phyloP scores from a whole-genome alignment of 2,329 filamentous ascomycete species.

The Epicoccum nigrum region DNA sequence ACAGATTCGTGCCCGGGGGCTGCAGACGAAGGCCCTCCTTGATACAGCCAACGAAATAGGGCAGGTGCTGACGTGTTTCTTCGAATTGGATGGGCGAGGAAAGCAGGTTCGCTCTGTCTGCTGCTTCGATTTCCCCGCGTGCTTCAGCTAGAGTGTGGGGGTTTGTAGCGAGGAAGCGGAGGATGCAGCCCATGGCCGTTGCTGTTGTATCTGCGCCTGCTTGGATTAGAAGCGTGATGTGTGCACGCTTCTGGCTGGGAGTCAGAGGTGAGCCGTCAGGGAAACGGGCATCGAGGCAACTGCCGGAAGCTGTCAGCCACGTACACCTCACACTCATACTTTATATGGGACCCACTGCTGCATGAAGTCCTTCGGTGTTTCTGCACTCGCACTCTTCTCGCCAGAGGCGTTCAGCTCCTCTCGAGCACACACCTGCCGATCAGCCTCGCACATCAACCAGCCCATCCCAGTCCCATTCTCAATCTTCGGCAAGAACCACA shows the following conservation, averaged over 20 bases:
- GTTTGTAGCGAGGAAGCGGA: constrained; percentile 35
- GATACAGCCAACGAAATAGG: constrained; percentile 59
- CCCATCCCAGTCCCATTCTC: constrained; percentile 43
- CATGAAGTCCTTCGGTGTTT: constrained; percentile 42
- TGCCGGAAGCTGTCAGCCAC: constrained; percentile 20
- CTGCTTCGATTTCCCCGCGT: constrained; percentile 31
- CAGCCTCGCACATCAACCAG: constrained; percentile 48
- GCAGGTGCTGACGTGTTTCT: constrained; percentile 44
- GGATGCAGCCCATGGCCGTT: constrained; percentile 42
- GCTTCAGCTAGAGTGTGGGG: constrained; percentile 23
- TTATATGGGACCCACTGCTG: constrained; percentile 25
- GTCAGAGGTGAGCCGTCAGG: constrained; percentile 38
- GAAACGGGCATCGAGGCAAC: constrained; percentile 43
- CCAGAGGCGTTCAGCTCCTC: constrained; percentile 34
- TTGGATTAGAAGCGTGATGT: constrained; percentile 48
- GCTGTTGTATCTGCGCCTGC: constrained; percentile 47
- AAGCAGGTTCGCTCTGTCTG: constrained; percentile 26
- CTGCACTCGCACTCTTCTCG: constrained; percentile 22
- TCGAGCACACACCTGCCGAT: constrained; percentile 38
- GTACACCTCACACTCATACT: no score
- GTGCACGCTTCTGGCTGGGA: constrained; percentile 42
- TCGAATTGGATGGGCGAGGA: constrained; percentile 37
- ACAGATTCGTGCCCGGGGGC: constrained; percentile 59
- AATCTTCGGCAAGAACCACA: constrained; percentile 41
- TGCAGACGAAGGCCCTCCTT: constrained; percentile 59